Evolutionary conservation across 495 filamentous ascomycete genomes (phyloP), one percentile per base, ranked within the genome.

Genomic region (Annulohypoxylon bovei): DNA sequence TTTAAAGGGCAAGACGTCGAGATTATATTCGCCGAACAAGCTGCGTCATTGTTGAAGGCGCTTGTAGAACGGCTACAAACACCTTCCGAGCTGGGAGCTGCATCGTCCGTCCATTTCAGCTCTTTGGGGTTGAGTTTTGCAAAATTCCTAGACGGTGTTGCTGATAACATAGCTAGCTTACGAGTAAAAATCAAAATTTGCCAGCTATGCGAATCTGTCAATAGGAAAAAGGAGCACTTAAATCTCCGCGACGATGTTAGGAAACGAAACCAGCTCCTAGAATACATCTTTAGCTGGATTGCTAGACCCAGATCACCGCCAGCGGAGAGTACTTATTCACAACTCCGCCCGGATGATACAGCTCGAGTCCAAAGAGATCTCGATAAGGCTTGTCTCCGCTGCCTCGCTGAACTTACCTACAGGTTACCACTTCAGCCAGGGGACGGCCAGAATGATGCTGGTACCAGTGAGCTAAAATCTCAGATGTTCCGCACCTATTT

Each of bases 401-500:
- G 87, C 40, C 79, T 90, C 11, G 86, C 88, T 6, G 85, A 85
- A 63, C 78, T 90, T n/a, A 86, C 88, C 4, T 89, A 87, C 75
- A 87, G 87, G 27, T 76, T 90, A 12, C 88, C 88, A 14, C 78
- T 90, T 11, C 88, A 90, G 65, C 87, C 87, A 0, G 83, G 84
- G n/a, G 88, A 90, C 47, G 84, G 83, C 2, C 86, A 87, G 64
- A 85, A 77, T 30, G 88, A 90, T 72, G 88, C 85, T 0, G 85
- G 87, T 60, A 85, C 85, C 1, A 88, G 86, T 61, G 88, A 90
- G 78, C 81, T 87, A 30, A 88, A 89, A 62, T 83, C 82, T 4
- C 83, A 89, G 65, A 86, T 90, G 86, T 90, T 90, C 70, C 86
- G 87, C 49, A 83, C 81, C n/a, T 90, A 90, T 77, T 90, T 90